Conservation (phyloP, 768 basidiomycete genomes). For the Tremella fuciformis region DNA sequence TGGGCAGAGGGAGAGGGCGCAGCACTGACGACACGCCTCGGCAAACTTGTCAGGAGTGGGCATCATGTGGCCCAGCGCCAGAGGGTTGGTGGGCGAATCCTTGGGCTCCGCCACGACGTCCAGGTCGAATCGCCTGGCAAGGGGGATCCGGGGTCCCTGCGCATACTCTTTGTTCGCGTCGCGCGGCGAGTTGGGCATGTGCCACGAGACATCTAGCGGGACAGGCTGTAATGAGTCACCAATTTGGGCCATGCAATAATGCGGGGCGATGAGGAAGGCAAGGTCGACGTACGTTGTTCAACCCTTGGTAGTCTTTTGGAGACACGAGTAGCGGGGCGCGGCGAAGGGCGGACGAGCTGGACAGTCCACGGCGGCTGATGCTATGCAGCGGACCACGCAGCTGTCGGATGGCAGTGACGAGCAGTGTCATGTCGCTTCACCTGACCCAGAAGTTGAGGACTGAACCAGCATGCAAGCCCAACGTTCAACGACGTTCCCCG, state of each 20-base stretch:
- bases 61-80: slow-evolving; percentile 93
- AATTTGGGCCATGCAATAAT: no score
- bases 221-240: slow-evolving; percentile 12
- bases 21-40: slow-evolving; percentile 68
- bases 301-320: slow-evolving; percentile 48
- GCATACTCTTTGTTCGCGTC: slow-evolving; percentile 68
- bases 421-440: no score
- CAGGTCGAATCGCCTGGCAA: slow-evolving; percentile 71
- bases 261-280: no score
- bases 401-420: no score
- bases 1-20: neutral
- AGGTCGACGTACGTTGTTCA: slow-evolving; percentile 44
- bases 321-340: slow-evolving; percentile 49
- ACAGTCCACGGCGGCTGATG: neutral
- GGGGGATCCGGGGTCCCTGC: slow-evolving; percentile 63
- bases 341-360: slow-evolving; percentile 10
- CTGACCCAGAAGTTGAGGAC: no score
- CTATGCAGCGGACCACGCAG: neutral
- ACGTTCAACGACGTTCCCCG: no score
- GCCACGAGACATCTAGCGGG: slow-evolving; percentile 80
- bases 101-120: slow-evolving; percentile 64
- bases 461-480: no score
- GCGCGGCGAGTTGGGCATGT: slow-evolving; percentile 84
- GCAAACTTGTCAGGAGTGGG: slow-evolving; percentile 70
- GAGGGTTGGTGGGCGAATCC: slow-evolving; percentile 60